phyloP scores from a whole-genome alignment of 768 basidiomycete species.

The Candolleomyces aberdarensis region DNA sequence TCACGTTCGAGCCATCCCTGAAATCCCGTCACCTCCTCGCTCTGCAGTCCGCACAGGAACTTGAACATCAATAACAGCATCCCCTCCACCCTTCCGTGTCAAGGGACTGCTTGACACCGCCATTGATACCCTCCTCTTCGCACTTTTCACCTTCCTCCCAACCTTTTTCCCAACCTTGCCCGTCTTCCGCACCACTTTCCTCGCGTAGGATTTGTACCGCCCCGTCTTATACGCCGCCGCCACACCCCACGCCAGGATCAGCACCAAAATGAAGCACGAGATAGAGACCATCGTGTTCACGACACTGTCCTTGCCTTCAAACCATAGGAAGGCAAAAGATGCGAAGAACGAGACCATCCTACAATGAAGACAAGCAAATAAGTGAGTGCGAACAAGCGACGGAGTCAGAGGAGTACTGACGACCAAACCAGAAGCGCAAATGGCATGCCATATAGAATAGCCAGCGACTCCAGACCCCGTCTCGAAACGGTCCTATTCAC shows the following conservation, averaged over 20 bases:
- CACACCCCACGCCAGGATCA: constrained; percentile 19
- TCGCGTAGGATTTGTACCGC: constrained; percentile 7
- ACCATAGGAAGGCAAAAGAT: constrained; percentile 21
- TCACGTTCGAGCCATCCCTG: no score
- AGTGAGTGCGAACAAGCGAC: neutral
- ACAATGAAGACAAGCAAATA: neutral
- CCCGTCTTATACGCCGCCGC: constrained; percentile 14
- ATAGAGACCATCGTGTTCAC: constrained; percentile 14
- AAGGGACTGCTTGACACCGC: neutral
- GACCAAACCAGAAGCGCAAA: constrained; percentile 10
- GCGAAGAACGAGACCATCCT: constrained; percentile 23
- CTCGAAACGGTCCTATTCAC: constrained; percentile 6
- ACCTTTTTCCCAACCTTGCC: neutral
- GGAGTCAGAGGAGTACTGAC: neutral
- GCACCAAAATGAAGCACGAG: constrained; percentile 9
- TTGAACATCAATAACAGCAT: neutral
- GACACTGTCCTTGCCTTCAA: constrained; percentile 10
- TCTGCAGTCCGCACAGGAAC: no score
- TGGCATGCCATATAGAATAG: constrained; percentile 11
- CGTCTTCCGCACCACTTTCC: neutral
- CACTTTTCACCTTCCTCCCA: neutral
- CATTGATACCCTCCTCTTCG: neutral
- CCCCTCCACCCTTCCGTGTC: neutral
- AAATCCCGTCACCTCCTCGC: no score
- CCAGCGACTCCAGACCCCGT: constrained; percentile 10